A percentile compares a stretch with the other conserved stretches of the same genome.
These are phyloP conservation scores for Irpex rosettiformis DNA, from an alignment of 1,284 basidiomycete genomes.

Conservation along the genomic window DNA sequence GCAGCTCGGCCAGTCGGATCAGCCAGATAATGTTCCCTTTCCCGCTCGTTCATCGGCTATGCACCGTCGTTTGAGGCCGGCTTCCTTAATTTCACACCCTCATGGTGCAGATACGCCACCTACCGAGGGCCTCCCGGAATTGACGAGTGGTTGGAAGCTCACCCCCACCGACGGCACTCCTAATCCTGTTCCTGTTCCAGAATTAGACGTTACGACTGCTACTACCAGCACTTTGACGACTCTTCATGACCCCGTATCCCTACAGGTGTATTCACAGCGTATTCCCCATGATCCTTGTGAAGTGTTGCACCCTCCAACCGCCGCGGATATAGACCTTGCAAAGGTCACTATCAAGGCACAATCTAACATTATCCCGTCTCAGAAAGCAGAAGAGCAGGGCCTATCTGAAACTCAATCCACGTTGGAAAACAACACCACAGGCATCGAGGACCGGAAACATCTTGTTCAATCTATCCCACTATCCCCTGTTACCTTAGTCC, in stretches of 20 bases:
- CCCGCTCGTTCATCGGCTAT: not conserved
- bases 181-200: not conserved
- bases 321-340: not conserved
- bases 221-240: not conserved
- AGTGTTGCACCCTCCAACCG: not conserved
- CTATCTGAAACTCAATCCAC: not conserved
- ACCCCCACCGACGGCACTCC: not conserved
- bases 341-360: not conserved
- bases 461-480: not conserved
- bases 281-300: slow-evolving; percentile 17
- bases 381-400: not conserved
- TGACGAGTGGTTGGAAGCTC: not conserved
- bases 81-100: not conserved
- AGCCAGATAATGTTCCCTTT: not conserved
- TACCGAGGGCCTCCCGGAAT: not conserved
- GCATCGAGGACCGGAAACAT: not conserved
- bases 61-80: not conserved
- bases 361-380: not conserved
- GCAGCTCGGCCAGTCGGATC: not conserved
- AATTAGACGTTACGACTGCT: not conserved
- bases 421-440: not conserved
- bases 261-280: slow-evolving; percentile 10
- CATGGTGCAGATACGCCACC: not conserved
- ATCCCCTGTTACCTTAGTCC: not conserved
- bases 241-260: not conserved